These are phyloP conservation scores for Sclerotiophoma versabilis DNA, from an alignment of 2,329 filamentous ascomycete genomes.

Conservation along the genomic window DNA sequence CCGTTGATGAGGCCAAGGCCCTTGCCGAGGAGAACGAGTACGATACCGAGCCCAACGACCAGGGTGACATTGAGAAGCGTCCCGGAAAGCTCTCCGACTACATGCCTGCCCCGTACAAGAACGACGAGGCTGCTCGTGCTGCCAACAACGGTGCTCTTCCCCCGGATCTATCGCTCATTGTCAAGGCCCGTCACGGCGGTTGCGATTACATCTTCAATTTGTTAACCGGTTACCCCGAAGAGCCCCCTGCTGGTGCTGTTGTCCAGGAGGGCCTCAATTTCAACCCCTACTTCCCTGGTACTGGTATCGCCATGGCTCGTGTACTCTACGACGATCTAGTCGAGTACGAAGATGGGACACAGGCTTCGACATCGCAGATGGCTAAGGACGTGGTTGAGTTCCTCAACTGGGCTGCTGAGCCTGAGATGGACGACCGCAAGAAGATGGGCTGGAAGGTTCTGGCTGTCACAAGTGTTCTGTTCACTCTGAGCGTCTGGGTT, in stretches of 20 bases:
- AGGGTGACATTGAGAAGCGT: conserved; percentile 98
- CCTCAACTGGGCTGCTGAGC: conserved; percentile 98
- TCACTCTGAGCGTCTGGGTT: conserved; percentile 91
- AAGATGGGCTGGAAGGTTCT: conserved; percentile 99
- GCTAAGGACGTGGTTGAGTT: conserved; percentile 99
- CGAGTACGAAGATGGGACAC: conserved; percentile 96
- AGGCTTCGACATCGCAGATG: conserved; percentile 97
- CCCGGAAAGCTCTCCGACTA: conserved; percentile 99
- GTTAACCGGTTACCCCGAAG: conserved; percentile 96
- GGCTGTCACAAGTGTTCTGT: conserved; percentile 77
- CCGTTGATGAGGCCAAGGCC: conserved; percentile 96
- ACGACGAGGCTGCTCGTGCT: conserved; percentile 96
- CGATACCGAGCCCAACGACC: conserved; percentile 95
- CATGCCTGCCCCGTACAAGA: conserved; percentile 94
- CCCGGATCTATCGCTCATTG: conserved; percentile 95
- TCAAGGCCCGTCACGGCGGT: conserved; percentile 97
- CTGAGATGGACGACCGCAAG: conserved; percentile 99
- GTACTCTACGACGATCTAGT: conserved; percentile 97
- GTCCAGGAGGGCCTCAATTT: conserved; percentile 95
- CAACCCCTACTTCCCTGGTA: conserved; percentile 99
- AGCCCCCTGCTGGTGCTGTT: conserved; percentile 86
- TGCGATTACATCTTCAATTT: conserved; percentile 99
- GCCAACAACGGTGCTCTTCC: conserved; percentile 98
- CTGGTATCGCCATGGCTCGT: conserved; percentile 98
- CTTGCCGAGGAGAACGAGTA: conserved; percentile 99